Evolutionary conservation across 139 green algal genomes (phyloP).

Genomic region (Chlorella sp.): DNA sequence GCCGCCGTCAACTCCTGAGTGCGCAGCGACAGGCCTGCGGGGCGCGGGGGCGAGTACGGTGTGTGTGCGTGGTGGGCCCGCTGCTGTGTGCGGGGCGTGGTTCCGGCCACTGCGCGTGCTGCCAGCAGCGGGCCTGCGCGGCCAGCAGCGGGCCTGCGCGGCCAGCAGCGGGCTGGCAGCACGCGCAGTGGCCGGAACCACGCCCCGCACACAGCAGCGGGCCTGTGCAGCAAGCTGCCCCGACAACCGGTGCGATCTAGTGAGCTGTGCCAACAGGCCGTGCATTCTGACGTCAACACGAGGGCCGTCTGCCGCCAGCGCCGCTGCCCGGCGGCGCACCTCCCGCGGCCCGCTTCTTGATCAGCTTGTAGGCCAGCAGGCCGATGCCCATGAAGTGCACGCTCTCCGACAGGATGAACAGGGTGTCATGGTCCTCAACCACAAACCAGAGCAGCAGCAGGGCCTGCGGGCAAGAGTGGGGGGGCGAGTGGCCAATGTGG

Average conservation of each 20-base stretch:
- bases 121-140: background rate
- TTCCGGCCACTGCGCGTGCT: background rate
- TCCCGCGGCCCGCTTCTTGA: slow-evolving; percentile 85
- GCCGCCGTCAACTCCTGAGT: slow-evolving; percentile 93
- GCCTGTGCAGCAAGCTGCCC: background rate
- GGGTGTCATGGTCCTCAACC: slow-evolving; percentile 97
- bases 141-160: no score
- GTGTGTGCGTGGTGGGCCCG: no score
- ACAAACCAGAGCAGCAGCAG: slow-evolving; percentile 78
- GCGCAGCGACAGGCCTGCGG: slow-evolving; percentile 88
- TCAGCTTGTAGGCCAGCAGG: slow-evolving; percentile 94
- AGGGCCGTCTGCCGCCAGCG: background rate
- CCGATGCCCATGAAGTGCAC: slow-evolving; percentile 95
- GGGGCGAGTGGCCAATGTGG: background rate
- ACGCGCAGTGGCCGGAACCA: background rate
- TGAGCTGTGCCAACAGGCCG: background rate
- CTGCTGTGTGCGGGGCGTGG: no score
- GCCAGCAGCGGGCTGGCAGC: no score
- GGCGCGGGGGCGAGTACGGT: background rate
- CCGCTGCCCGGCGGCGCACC: slow-evolving; percentile 58
- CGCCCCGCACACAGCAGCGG: no score
- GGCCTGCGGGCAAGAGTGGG: background rate
- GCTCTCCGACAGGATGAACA: slow-evolving; percentile 95
- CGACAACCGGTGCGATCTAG: background rate
- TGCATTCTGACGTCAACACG: background rate